Percentiles rank a stretch among this genome's conserved stretches.
phyloP scores from a whole-genome alignment of 345 rosid genomes.

The Aegle marmelos region DNA sequence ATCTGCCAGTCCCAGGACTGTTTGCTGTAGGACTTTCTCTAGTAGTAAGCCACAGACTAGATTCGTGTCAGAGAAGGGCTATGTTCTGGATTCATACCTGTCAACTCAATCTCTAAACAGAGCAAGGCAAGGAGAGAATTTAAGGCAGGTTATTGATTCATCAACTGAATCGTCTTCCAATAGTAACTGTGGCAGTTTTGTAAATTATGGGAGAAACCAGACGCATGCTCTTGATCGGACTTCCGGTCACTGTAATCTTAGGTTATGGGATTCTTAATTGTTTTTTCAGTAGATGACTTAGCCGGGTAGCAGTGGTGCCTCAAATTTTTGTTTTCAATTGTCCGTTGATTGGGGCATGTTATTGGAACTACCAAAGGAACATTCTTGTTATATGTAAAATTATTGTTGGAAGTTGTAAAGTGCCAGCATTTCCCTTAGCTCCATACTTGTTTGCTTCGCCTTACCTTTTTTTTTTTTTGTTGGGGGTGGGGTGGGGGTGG shows the following conservation, averaged over 20 bases:
- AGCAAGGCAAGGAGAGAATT: conserved; percentile 18
- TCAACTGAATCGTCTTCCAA: conserved; percentile 20
- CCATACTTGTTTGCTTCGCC: background rate
- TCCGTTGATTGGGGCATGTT: conserved; percentile 30
- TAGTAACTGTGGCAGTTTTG: conserved; percentile 37
- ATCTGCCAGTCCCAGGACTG: conserved; percentile 38
- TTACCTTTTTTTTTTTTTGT: too few relatives aligned
- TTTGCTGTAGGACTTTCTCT: conserved; percentile 57
- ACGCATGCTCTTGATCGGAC: conserved; percentile 35
- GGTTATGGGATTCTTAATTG: conserved; percentile 25
- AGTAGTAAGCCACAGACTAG: conserved; percentile 46
- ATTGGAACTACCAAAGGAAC: conserved; percentile 8
- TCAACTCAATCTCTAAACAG: conserved; percentile 24
- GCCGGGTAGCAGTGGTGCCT: conserved; percentile 25
- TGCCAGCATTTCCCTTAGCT: conserved; percentile 2
- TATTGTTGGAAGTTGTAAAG: conserved; percentile 19
- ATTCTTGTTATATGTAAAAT: conserved; percentile 11
- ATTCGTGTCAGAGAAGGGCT: conserved; percentile 46
- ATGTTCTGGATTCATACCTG: conserved; percentile 35
- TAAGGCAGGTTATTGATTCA: conserved; percentile 24
- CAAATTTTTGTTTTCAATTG: conserved; percentile 33
- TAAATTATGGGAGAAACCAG: conserved; percentile 41
- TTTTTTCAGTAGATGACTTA: conserved; percentile 17
- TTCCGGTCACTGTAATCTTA: conserved; percentile 31
- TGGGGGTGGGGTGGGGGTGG: too few relatives aligned